Evolutionary conservation across 345 rosid genomes (phyloP).

Genomic region (Salix arbutifolia): DNA sequence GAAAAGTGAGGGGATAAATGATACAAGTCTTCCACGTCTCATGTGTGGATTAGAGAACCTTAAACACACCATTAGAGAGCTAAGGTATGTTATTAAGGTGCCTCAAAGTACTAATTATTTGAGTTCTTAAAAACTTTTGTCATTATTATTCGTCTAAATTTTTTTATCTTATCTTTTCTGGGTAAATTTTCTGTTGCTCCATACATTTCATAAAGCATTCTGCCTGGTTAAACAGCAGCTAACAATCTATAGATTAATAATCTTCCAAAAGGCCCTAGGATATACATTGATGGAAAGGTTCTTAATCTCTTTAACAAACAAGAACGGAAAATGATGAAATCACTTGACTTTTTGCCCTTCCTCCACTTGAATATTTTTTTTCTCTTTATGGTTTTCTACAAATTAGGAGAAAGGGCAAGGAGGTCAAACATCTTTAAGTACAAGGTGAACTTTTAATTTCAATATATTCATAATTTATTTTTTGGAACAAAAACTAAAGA

Average conservation of each 20-base stretch:
- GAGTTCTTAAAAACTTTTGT: no score
- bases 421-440: not conserved
- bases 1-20: no score
- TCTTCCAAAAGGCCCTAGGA: not conserved
- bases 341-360: no score
- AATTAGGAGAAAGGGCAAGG: not conserved
- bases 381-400: not conserved
- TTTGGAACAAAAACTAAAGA: not conserved
- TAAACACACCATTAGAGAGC: not conserved
- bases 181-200: not conserved
- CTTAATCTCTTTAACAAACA: not conserved
- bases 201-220: not conserved
- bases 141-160: no score
- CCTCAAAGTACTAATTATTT: not conserved
- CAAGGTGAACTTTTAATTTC: not conserved
- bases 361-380: not conserved
- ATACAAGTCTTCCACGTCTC: not conserved
- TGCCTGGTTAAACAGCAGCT: not conserved
- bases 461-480: no score
- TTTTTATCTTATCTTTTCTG: not conserved
- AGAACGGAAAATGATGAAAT: not conserved
- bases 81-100: not conserved
- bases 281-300: not conserved
- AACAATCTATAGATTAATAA: not conserved
- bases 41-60: not conserved